Conservation (phyloP, 2,329 filamentous ascomycete species). For the Hypoxylon sp. region DNA sequence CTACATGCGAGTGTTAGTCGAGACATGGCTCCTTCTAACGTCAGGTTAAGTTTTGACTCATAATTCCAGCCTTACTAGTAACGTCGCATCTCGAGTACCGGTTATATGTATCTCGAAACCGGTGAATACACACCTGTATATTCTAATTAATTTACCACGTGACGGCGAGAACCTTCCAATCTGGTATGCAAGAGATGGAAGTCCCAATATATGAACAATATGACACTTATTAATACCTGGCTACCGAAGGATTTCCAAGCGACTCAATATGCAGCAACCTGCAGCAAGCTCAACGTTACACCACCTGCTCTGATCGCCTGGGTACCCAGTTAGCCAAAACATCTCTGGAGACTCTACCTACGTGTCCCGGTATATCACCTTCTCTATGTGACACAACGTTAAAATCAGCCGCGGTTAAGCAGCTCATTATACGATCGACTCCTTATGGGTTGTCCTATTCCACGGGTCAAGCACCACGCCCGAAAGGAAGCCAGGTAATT, state of each 20-base stretch:
- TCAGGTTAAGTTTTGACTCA: slow-evolving; percentile 22
- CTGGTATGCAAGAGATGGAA: slow-evolving; percentile 18
- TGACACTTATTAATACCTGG: slow-evolving; percentile 23
- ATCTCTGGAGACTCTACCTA: slow-evolving; percentile 12
- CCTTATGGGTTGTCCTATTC: slow-evolving; percentile 21
- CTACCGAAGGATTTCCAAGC: slow-evolving; percentile 31
- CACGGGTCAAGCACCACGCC: slow-evolving; percentile 22
- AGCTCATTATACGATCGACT: slow-evolving; percentile 24
- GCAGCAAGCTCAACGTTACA: slow-evolving; percentile 41
- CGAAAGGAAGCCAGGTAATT: slow-evolving; percentile 28
- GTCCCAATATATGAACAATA: slow-evolving; percentile 32
- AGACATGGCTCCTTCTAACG: slow-evolving; percentile 15
- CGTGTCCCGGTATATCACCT: slow-evolving; percentile 24
- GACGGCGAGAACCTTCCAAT: slow-evolving; percentile 35
- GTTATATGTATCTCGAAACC: slow-evolving; percentile 32
- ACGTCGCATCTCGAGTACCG: slow-evolving; percentile 41
- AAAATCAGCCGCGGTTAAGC: slow-evolving; percentile 28
- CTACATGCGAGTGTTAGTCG: slow-evolving; percentile 22
- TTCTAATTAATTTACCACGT: slow-evolving; percentile 31
- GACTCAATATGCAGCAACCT: slow-evolving; percentile 35
- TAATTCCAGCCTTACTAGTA: slow-evolving; percentile 42
- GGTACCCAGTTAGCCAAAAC: slow-evolving; percentile 2
- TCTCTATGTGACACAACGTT: slow-evolving; percentile 30
- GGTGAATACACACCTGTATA: slow-evolving; percentile 18
- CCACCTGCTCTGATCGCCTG: slow-evolving; percentile 18